phyloP scores from a whole-genome alignment of 208 protist species.

The Kentomonas sorsogonicus region DNA sequence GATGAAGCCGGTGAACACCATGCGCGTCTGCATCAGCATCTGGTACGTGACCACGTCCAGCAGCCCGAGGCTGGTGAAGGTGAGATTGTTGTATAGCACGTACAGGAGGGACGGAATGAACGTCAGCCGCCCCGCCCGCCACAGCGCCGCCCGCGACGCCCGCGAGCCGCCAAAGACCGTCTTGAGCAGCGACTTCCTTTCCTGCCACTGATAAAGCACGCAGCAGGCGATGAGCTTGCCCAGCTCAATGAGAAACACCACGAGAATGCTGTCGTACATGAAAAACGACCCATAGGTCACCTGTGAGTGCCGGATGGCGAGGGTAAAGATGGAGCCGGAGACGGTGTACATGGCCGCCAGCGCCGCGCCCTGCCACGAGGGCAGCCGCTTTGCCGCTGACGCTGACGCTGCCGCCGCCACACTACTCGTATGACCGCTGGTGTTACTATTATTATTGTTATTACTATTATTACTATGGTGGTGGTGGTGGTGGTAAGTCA shows the following conservation, averaged over 20 bases:
- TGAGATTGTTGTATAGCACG: conserved; percentile 81
- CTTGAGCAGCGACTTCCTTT: conserved; percentile 27
- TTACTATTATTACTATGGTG: background rate
- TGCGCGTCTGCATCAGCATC: conserved; percentile 76
- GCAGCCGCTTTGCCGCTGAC: too few relatives aligned
- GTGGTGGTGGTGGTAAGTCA: background rate
- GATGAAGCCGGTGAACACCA: conserved; percentile 57
- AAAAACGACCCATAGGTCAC: too few relatives aligned
- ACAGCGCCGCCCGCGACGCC: conserved; percentile 23
- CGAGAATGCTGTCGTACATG: background rate
- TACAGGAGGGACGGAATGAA: conserved; percentile 58
- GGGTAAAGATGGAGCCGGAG: too few relatives aligned
- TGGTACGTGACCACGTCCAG: conserved; percentile 67
- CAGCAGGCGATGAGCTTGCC: background rate
- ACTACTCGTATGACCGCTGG: too few relatives aligned
- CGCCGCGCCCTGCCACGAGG: too few relatives aligned
- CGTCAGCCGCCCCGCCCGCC: conserved; percentile 38
- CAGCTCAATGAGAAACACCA: background rate
- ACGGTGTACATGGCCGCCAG: too few relatives aligned
- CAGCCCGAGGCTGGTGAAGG: conserved; percentile 52
- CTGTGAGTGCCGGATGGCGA: too few relatives aligned
- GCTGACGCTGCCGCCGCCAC: too few relatives aligned
- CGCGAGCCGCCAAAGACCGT: conserved; percentile 21
- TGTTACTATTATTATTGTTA: too few relatives aligned
- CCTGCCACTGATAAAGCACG: conserved; percentile 11